Percentiles rank a stretch among this genome's conserved stretches.
These are phyloP conservation scores for Ceratocystis huliohia DNA, from an alignment of 2,329 filamentous ascomycete species.

Conservation along the genomic window DNA sequence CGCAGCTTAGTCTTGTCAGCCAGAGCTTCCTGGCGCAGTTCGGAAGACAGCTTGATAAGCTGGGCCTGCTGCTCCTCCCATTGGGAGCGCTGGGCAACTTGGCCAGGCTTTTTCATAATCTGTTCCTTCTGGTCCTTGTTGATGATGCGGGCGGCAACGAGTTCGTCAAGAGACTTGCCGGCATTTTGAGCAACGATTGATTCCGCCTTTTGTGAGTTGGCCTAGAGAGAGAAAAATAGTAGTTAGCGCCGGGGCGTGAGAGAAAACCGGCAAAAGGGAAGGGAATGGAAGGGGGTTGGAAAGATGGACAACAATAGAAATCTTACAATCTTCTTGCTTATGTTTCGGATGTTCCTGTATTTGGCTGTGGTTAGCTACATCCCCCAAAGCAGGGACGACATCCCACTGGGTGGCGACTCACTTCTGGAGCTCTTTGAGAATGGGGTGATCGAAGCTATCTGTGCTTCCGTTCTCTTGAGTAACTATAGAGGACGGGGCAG, in stretches of 20 bases:
- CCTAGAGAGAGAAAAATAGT: conserved; percentile 31
- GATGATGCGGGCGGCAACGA: conserved; percentile 59
- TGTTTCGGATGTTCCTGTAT: conserved; percentile 70
- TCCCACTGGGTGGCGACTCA: conserved; percentile 34
- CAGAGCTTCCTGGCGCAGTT: conserved; percentile 50
- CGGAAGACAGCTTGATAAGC: conserved; percentile 62
- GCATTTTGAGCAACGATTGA: conserved; percentile 55
- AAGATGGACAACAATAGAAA: conserved; percentile 23
- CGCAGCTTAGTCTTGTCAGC: conserved; percentile 49
- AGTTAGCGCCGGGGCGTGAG: not conserved
- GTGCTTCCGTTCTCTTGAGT: conserved; percentile 42
- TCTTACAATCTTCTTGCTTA: conserved; percentile 86
- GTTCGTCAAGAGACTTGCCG: conserved; percentile 57
- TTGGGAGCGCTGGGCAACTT: conserved; percentile 55
- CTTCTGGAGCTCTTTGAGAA: conserved; percentile 86
- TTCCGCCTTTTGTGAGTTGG: conserved; percentile 61
- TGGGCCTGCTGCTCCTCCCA: conserved; percentile 61
- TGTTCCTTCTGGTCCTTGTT: conserved; percentile 70
- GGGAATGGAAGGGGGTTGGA: not conserved
- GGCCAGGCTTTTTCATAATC: conserved; percentile 60
- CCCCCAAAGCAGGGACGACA: not conserved
- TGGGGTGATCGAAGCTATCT: conserved; percentile 55
- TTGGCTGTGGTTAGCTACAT: conserved; percentile 21
- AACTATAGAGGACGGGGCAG: conserved; percentile 39
- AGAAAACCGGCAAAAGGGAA: not conserved